Conservation (phyloP, 2,329 filamentous ascomycete species). For the Pseudocercospora cruenta region DNA sequence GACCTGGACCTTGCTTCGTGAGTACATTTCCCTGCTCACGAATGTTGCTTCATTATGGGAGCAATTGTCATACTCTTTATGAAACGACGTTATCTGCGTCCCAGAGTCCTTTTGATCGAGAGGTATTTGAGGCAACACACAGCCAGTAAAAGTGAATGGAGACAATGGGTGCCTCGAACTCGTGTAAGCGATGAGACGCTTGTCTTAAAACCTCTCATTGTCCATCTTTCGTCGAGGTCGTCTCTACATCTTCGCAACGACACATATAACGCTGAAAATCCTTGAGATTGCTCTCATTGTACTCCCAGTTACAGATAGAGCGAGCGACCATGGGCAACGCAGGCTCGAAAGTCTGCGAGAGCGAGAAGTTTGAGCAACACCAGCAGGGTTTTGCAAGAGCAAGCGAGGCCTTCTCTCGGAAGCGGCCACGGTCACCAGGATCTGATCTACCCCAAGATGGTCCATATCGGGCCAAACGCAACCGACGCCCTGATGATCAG, state of each 20-base stretch:
- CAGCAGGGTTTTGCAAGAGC: not conserved
- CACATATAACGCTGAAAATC: not conserved
- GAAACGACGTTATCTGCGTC: not conserved
- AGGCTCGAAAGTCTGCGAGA: not conserved
- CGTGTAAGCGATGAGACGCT: not conserved
- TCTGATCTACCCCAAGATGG: not conserved
- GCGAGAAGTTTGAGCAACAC: not conserved
- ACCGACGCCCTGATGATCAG: not conserved
- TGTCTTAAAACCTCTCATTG: not conserved
- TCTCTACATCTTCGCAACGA: not conserved
- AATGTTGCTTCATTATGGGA: not conserved
- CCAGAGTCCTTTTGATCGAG: not conserved
- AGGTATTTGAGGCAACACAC: not conserved
- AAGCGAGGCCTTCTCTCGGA: not conserved
- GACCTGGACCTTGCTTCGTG: not conserved
- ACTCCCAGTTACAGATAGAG: not conserved
- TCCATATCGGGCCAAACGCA: not conserved
- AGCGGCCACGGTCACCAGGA: not conserved
- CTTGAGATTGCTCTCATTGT: not conserved
- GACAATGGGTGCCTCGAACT: slow-evolving; percentile 1
- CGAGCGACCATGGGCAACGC: not conserved
- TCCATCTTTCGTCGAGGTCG: not conserved
- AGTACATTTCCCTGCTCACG: not conserved
- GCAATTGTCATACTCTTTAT: not conserved
- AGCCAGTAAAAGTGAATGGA: not conserved